These are phyloP conservation scores for Pterothamnion heteromorphum DNA, from an alignment of 31 red algal species.

Conservation along the genomic window DNA sequence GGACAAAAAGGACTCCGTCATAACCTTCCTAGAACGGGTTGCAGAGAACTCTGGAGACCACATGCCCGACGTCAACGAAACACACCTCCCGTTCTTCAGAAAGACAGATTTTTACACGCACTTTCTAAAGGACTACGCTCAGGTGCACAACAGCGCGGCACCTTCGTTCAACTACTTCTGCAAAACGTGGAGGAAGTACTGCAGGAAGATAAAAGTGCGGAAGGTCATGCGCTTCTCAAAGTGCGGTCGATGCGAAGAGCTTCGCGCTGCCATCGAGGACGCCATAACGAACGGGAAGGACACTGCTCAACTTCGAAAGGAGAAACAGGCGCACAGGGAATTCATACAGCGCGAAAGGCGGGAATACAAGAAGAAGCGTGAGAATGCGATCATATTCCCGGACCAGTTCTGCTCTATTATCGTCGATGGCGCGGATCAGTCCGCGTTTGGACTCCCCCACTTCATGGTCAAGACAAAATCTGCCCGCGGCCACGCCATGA, in stretches of 20 bases:
- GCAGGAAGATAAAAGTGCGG: background rate
- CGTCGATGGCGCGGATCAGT: constrained; percentile 21
- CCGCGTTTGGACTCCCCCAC: background rate
- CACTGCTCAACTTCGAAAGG: background rate
- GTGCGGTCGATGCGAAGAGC: background rate
- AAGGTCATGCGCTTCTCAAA: background rate
- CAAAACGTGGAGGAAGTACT: background rate
- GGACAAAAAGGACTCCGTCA: background rate
- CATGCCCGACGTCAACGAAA: background rate
- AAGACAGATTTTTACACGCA: background rate
- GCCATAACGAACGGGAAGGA: background rate
- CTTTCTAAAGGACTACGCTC: background rate
- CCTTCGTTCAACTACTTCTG: background rate
- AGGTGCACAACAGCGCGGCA: background rate
- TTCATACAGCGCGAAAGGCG: background rate
- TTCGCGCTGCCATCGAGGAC: background rate
- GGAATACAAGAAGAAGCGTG: background rate
- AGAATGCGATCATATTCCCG: background rate
- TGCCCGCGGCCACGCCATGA: background rate
- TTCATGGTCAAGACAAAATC: background rate
- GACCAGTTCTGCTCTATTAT: background rate
- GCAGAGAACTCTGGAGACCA: background rate
- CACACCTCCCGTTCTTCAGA: background rate
- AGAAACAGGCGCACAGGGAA: background rate
- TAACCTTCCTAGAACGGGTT: background rate